Conservation (phyloP, 768 basidiomycete species). For the Sutorius australiensis region DNA sequence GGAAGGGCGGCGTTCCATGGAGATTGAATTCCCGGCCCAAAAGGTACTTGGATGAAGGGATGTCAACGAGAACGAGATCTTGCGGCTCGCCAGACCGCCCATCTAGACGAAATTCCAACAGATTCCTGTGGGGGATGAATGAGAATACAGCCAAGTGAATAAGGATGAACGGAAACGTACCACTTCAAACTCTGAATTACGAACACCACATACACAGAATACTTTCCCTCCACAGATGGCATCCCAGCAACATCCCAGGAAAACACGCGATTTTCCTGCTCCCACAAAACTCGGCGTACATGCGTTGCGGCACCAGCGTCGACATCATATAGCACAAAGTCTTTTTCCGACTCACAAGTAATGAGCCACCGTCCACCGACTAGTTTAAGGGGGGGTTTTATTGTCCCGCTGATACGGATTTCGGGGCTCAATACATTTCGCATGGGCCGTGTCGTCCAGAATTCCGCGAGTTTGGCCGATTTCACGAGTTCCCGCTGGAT, state of each 20-base stretch:
- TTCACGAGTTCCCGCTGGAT: constrained; percentile 3
- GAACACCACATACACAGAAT: not conserved
- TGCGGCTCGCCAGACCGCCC: not conserved
- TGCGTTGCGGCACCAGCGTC: not conserved
- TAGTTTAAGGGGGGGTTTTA: not conserved
- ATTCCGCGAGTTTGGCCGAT: not conserved
- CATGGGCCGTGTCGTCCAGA: constrained; percentile 4
- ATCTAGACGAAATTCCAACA: constrained; percentile 1
- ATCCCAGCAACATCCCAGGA: not conserved
- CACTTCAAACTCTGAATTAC: not conserved
- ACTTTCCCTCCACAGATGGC: not conserved
- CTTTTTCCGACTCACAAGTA: not conserved
- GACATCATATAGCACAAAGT: not conserved
- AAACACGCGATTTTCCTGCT: rapidly evolving
- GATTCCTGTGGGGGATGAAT: not conserved
- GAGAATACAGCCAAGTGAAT: not conserved
- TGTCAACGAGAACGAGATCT: not conserved
- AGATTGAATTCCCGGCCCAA: not conserved
- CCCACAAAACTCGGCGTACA: not conserved
- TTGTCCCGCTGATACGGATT: not conserved
- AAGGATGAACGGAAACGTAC: not conserved
- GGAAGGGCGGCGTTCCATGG: not conserved
- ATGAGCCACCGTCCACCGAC: constrained; percentile 7
- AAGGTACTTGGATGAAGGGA: not conserved
- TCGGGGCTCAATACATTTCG: not conserved